Percentiles rank a stretch among this genome's conserved stretches.
Conservation (phyloP, 2,329 filamentous ascomycete genomes). For the Ophiognomonia clavigignenti-juglandacearum region DNA sequence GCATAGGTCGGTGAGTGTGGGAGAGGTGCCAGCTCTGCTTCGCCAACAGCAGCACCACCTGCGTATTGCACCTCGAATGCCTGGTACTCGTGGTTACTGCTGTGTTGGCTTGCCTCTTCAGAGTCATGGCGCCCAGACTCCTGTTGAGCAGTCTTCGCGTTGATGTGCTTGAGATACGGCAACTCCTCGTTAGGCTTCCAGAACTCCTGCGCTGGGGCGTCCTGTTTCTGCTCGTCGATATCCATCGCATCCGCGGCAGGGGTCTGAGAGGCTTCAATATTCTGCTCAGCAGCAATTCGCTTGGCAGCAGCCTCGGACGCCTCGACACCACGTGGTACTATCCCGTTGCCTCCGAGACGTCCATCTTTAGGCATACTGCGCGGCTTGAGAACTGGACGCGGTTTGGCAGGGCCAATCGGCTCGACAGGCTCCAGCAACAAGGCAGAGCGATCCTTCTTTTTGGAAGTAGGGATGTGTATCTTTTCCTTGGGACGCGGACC, state of each 20-base stretch:
- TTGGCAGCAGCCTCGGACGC: constrained; percentile 12
- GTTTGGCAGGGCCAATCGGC: neutral
- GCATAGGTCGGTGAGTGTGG: neutral
- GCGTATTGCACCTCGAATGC: neutral
- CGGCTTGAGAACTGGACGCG: constrained; percentile 12
- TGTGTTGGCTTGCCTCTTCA: neutral
- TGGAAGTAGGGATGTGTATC: neutral
- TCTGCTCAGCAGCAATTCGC: constrained; percentile 3
- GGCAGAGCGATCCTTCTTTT: constrained; percentile 1
- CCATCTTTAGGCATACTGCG: constrained; percentile 4
- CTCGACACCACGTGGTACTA: constrained; percentile 11
- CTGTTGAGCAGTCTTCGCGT: neutral
- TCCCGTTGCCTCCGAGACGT: neutral
- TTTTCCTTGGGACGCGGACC: neutral
- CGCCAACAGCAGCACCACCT: too few species aligned
- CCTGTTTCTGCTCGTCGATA: neutral
- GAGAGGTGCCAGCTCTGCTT: neutral
- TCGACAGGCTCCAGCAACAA: neutral
- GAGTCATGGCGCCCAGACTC: neutral
- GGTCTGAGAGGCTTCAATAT: neutral
- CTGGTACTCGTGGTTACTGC: neutral
- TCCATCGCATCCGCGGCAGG: neutral
- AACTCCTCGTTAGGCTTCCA: constrained; percentile 7
- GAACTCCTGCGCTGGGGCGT: neutral
- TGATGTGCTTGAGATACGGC: constrained; percentile 15